Percentiles rank a stretch among this genome's conserved stretches.
Evolutionary conservation across 2,329 filamentous ascomycete species (phyloP).

Genomic region (Claviceps arundinis): DNA sequence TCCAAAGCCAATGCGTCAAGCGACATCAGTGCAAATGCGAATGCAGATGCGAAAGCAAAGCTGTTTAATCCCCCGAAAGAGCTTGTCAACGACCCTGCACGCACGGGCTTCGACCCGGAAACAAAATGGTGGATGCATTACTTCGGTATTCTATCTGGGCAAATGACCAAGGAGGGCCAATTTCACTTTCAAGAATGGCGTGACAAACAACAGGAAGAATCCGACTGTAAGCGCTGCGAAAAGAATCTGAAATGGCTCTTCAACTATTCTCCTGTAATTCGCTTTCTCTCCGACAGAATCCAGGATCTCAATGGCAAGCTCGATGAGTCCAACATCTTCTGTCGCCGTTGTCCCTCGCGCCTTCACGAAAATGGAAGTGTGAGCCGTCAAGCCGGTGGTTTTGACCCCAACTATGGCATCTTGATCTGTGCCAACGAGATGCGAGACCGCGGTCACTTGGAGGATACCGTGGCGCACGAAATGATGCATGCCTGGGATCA

Average conservation of each 20-base stretch:
- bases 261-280: constrained; percentile 70
- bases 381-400: constrained; percentile 62
- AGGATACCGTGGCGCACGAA: constrained; percentile 91
- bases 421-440: constrained; percentile 88
- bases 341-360: constrained; percentile 58
- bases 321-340: constrained; percentile 63
- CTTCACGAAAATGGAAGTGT: constrained; percentile 44
- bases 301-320: constrained; percentile 64
- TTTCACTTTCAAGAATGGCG: constrained; percentile 67
- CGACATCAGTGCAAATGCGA: constrained; percentile 1
- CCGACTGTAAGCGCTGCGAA: constrained; percentile 73
- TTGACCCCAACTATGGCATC: constrained; percentile 77
- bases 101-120: constrained; percentile 50
- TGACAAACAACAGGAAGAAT: constrained; percentile 60
- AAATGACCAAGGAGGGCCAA: constrained; percentile 53
- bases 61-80: constrained; percentile 14
- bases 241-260: constrained; percentile 73
- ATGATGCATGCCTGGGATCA: constrained; percentile 98
- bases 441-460: constrained; percentile 63
- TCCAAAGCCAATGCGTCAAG: constrained; percentile 8
- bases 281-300: constrained; percentile 77
- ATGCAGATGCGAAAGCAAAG: constrained; percentile 1
- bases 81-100: constrained; percentile 43
- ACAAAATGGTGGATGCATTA: constrained; percentile 65
- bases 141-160: constrained; percentile 68